Percentiles rank a stretch among this genome's conserved stretches.
These are phyloP conservation scores for Saccharomycopsis malanga DNA, from an alignment of 805 yeast species.

Conservation along the genomic window DNA sequence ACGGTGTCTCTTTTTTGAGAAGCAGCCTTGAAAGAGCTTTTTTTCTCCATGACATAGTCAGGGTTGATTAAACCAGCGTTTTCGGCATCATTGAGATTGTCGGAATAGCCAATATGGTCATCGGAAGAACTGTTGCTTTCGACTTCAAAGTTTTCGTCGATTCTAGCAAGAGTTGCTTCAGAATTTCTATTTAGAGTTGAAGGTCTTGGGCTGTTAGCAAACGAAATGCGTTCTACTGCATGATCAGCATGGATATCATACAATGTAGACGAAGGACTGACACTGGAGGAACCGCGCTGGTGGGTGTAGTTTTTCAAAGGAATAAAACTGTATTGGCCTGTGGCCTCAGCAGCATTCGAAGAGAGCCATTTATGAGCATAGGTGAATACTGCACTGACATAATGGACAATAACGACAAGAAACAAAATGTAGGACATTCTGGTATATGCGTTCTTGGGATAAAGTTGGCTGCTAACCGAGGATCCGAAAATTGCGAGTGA, in stretches of 20 bases:
- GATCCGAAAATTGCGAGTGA: conserved; percentile 50
- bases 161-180: conserved; percentile 14
- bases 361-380: conserved; percentile 37
- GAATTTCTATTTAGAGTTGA: conserved; percentile 16
- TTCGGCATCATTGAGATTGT: conserved; percentile 15
- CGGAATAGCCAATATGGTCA: conserved; percentile 13
- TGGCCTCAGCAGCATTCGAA: conserved; percentile 2
- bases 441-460: conserved; percentile 70
- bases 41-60: conserved; percentile 1
- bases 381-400: conserved; percentile 44
- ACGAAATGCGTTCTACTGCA: not conserved
- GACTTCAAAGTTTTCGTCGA: conserved; percentile 19
- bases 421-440: conserved; percentile 58
- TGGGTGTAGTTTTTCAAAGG: conserved; percentile 26
- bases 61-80: conserved; percentile 5
- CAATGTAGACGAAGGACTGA: conserved; percentile 22
- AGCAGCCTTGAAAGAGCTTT: conserved; percentile 7
- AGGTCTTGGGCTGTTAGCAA: conserved; percentile 1
- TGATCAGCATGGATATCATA: conserved; percentile 16
- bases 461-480: conserved; percentile 56
- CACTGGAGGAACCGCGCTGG: conserved; percentile 21
- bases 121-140: conserved; percentile 22
- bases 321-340: conserved; percentile 20
- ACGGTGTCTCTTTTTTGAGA: conserved; percentile 30
- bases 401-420: conserved; percentile 47